These are phyloP conservation scores for Picocystis salinarum DNA, from an alignment of 139 green algal genomes.

Conservation along the genomic window DNA sequence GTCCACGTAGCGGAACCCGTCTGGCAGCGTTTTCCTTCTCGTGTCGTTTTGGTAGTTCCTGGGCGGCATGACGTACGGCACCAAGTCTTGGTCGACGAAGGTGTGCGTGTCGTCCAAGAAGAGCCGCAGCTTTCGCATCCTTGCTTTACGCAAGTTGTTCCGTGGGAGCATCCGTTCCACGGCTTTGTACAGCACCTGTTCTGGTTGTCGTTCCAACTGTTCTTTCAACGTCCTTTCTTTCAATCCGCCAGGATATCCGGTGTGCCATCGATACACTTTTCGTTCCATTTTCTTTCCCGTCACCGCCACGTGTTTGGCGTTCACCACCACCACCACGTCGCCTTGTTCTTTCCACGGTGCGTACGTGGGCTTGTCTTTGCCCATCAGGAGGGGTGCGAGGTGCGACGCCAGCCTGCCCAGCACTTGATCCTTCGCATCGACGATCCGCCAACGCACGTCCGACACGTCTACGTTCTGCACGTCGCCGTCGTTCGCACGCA, in stretches of 20 bases:
- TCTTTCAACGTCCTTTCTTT: conserved; percentile 22
- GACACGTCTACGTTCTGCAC: too few species aligned
- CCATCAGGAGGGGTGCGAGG: conserved; percentile 13
- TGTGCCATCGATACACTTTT: conserved; percentile 28
- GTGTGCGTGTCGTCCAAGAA: conserved; percentile 19
- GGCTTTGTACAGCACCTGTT: conserved; percentile 20
- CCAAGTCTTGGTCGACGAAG: conserved; percentile 15
- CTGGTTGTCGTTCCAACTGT: conserved; percentile 12
- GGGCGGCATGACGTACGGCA: conserved; percentile 2
- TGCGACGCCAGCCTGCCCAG: conserved; percentile 1
- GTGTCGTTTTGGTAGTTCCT: conserved; percentile 1
- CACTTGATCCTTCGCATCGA: too few species aligned
- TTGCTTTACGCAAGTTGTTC: conserved; percentile 18
- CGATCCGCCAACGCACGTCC: too few species aligned
- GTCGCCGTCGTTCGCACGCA: too few species aligned
- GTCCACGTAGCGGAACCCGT: too few species aligned
- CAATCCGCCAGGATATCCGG: conserved; percentile 25
- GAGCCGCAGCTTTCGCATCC: conserved; percentile 24
- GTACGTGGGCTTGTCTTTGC: conserved; percentile 41
- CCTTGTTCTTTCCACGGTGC: conserved; percentile 13
- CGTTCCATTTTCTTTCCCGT: conserved; percentile 25
- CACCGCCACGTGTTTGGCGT: conserved; percentile 20
- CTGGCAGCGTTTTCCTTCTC: too few species aligned
- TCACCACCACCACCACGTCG: conserved; percentile 29
- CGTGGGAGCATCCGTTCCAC: conserved; percentile 29